Evolutionary conservation across 352 stramenopile genomes (phyloP).

Genomic region (Globisporangium nagaii): DNA sequence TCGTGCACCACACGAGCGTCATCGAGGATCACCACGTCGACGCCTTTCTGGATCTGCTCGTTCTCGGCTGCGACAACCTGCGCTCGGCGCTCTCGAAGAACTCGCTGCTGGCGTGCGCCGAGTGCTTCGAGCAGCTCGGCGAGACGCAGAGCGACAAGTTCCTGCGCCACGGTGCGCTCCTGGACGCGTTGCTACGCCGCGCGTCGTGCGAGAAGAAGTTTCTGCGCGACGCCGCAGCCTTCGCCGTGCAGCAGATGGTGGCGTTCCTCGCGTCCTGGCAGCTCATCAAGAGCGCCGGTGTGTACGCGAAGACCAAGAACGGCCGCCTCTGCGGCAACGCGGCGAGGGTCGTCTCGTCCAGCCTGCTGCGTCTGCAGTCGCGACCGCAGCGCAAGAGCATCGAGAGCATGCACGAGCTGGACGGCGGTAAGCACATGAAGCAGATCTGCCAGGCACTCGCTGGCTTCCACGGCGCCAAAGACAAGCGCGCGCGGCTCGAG

Average conservation of each 20-base stretch:
- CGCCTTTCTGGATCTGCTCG: constrained; percentile 26
- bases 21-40: constrained; percentile 19
- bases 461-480: constrained; percentile 42
- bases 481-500: constrained; percentile 33
- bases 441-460: constrained; percentile 32
- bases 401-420: background rate
- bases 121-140: constrained; percentile 51
- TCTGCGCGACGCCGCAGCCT: constrained; percentile 46
- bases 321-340: constrained; percentile 45
- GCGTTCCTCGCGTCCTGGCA: constrained; percentile 29
- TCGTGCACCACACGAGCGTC: constrained; percentile 44
- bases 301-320: constrained; percentile 57
- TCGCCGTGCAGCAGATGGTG: constrained; percentile 33
- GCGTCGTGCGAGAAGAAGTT: constrained; percentile 72
- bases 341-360: constrained; percentile 32
- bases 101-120: constrained; percentile 45
- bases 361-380: constrained; percentile 19
- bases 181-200: constrained; percentile 59
- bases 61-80: constrained; percentile 50
- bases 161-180: constrained; percentile 18
- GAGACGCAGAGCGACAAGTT: constrained; percentile 13
- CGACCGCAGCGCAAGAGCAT: constrained; percentile 6
- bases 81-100: constrained; percentile 71
- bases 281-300: constrained; percentile 30
- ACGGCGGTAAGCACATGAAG: constrained; percentile 2